Evolutionary conservation across 2,329 filamentous ascomycete species (phyloP), one percentile per base, ranked within the genome.

Genomic region (Pseudogymnoascus sp.): DNA sequence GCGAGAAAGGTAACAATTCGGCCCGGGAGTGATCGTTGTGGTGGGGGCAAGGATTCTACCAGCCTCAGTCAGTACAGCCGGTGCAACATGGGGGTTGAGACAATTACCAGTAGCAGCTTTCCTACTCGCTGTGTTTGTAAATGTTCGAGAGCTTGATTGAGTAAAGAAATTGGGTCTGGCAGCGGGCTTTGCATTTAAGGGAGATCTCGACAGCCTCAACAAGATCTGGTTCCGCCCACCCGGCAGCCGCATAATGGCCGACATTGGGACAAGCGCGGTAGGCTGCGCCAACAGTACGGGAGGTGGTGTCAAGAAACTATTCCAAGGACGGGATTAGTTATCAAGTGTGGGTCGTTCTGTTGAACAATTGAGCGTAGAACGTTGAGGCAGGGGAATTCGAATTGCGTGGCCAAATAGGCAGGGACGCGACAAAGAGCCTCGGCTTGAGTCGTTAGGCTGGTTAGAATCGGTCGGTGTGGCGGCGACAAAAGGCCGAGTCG

Each of bases 1-100:
- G 75, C 74, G 64, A 80, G 61, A 68, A 81, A 68, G 33, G 76
- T 75, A 63, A 80, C 68, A 62, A 77, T 73, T 59, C 80, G 76
- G 65, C 76, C 72, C 57, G 79, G 64, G 43, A 79, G 68, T 35
- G 79, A 74, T 37, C 75, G 74, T 60, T 65, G 64, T 35, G 66
- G 64, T 12, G 65, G 64, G 14, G 65, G 47, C 18, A 41, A 28
- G 22, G 50, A 36, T 35, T 58, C 61, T 64, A 18, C 30, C 30
- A 47, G 9, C 25, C 30, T 18, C 14, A 50, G 12, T 50, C 25
- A 50, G 43, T 50, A 30, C 41, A 15, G 43, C 25, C 15, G 6
- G 25, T 18, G 43, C 9, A 15, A 25, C 8, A 50, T 30, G 6
- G 9, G n/a, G 9, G 43, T 11, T 9, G 43, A 12, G 43, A 8